Percentiles rank a stretch among this genome's conserved stretches.
Conservation (phyloP, 306 rosid species). For the Begonia loranthoides region DNA sequence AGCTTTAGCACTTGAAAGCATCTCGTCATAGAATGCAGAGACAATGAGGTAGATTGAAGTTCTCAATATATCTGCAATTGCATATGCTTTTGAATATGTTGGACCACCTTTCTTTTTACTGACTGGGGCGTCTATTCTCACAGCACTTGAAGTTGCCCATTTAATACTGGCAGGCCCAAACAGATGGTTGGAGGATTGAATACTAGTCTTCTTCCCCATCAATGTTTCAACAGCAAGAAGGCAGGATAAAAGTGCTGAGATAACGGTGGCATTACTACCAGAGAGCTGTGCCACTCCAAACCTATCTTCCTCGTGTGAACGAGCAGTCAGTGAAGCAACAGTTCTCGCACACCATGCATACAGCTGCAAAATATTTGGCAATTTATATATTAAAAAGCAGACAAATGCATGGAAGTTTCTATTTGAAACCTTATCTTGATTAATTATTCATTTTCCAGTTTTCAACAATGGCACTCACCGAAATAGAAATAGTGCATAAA, state of each 20-base stretch:
- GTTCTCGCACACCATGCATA: constrained; percentile 75
- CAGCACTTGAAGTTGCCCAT: constrained; percentile 55
- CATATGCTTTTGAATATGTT: constrained; percentile 62
- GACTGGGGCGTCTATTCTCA: constrained; percentile 40
- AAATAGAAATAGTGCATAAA: no score
- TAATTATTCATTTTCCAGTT: no score
- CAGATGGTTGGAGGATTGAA: constrained; percentile 42
- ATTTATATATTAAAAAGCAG: no score
- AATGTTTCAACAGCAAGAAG: constrained; percentile 76
- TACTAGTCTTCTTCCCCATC: constrained; percentile 82
- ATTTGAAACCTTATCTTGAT: no score
- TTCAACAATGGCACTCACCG: no score
- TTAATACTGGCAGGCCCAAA: constrained; percentile 69
- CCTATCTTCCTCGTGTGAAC: constrained; percentile 59
- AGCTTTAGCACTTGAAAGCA: constrained; percentile 61
- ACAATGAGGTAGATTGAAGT: constrained; percentile 68
- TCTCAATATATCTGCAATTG: constrained; percentile 67
- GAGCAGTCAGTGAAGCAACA: constrained; percentile 58
- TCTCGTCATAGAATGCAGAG: constrained; percentile 68
- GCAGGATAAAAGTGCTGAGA: constrained; percentile 66
- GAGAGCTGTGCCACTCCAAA: constrained; percentile 86
- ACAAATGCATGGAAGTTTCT: no score
- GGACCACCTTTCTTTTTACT: constrained; percentile 56
- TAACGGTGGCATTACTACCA: constrained; percentile 69
- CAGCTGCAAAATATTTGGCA: constrained; percentile 28